phyloP scores from a whole-genome alignment of 176 grass and related monocot species.

The Oryza meridionalis region DNA sequence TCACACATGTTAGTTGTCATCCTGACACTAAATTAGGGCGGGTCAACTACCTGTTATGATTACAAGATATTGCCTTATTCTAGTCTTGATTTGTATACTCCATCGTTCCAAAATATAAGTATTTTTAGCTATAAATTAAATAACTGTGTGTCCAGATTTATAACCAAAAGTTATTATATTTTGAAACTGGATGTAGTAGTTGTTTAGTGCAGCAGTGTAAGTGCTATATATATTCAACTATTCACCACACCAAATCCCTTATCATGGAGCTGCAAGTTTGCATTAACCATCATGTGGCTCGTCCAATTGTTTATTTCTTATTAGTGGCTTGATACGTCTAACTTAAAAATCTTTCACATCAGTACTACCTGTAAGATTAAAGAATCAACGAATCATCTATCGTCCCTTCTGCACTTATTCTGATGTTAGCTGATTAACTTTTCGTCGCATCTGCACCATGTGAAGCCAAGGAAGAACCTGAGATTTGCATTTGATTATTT shows the following conservation, averaged over 20 bases:
- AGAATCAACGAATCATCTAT: constrained; percentile 3
- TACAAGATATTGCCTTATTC: not conserved
- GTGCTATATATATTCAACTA: not conserved
- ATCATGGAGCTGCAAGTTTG: not conserved
- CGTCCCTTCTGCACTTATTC: not conserved
- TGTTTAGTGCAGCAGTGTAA: not conserved
- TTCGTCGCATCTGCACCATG: constrained; percentile 2
- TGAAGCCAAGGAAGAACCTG: constrained; percentile 12
- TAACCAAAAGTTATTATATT: too few relatives aligned
- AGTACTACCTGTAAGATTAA: not conserved
- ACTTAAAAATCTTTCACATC: not conserved
- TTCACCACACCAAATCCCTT: constrained; percentile 30
- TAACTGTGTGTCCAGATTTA: too few relatives aligned
- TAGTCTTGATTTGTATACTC: not conserved
- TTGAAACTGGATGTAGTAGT: not conserved
- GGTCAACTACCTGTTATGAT: constrained; percentile 2
- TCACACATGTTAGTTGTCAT: constrained; percentile 32
- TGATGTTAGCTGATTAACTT: not conserved
- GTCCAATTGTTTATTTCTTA: constrained; percentile 14
- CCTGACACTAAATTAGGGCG: not conserved
- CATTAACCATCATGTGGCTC: constrained; percentile 28
- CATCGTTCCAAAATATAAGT: too few relatives aligned
- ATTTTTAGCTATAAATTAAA: too few relatives aligned
- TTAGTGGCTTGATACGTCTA: constrained; percentile 8
- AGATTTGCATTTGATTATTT: not conserved